phyloP scores from a whole-genome alignment of 345 rosid genomes.

The Euphorbia lathyris region DNA sequence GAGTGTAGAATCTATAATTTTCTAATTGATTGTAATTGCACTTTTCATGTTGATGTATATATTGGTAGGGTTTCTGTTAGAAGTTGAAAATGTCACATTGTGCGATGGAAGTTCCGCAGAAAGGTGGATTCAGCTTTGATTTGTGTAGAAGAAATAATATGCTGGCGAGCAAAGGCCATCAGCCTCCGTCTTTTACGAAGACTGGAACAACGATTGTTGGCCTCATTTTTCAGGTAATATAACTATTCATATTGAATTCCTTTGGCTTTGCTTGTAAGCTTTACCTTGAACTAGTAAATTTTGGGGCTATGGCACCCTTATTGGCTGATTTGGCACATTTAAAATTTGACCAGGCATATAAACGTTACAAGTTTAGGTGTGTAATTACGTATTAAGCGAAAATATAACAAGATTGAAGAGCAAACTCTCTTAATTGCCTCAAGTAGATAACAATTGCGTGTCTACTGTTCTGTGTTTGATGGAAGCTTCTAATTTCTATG shows the following conservation, averaged over 20 bases:
- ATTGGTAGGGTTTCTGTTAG: no score
- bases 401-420: no score
- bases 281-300: no score
- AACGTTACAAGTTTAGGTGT: no score
- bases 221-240: slow-evolving; percentile 59
- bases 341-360: no score
- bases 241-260: neutral
- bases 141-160: slow-evolving; percentile 75
- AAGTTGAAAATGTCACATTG: neutral
- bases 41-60: neutral
- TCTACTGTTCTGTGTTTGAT: neutral
- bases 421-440: neutral
- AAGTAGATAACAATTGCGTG: neutral
- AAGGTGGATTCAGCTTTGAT: slow-evolving; percentile 88
- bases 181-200: slow-evolving; percentile 63
- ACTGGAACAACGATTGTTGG: slow-evolving; percentile 98
- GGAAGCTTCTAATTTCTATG: neutral
- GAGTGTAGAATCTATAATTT: neutral
- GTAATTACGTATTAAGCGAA: neutral
- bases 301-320: no score
- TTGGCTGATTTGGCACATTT: no score
- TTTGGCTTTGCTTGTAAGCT: neutral
- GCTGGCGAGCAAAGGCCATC: slow-evolving; percentile 60
- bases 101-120: slow-evolving; percentile 44
- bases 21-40: neutral